phyloP scores from a whole-genome alignment of 1,139 yeast species.

The Waltiozyma sp. region DNA sequence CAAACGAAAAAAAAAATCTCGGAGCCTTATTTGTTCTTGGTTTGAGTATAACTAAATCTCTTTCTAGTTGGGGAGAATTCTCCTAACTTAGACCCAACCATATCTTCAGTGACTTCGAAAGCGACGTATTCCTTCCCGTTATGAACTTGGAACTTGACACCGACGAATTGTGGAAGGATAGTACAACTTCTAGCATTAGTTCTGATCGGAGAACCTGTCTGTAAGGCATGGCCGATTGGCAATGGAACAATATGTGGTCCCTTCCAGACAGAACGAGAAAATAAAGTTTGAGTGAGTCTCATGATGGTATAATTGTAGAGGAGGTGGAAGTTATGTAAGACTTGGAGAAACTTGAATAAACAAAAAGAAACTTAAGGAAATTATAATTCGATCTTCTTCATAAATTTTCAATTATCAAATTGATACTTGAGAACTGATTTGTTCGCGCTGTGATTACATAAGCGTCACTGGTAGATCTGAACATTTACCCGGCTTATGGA shows the following conservation, averaged over 20 bases:
- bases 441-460: too few relatives aligned
- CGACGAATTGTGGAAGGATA: constrained; percentile 89
- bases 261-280: constrained; percentile 73
- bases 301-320: constrained; percentile 22
- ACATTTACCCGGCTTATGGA: too few relatives aligned
- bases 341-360: too few relatives aligned
- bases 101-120: constrained; percentile 78
- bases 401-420: too few relatives aligned
- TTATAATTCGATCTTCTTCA: too few relatives aligned
- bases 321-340: background rate
- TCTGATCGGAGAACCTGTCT: constrained; percentile 75
- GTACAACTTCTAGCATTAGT: constrained; percentile 94
- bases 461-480: too few relatives aligned
- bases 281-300: constrained; percentile 45
- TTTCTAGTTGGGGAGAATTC: constrained; percentile 85
- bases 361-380: too few relatives aligned
- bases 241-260: constrained; percentile 91
- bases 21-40: constrained; percentile 23
- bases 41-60: constrained; percentile 73
- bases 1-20: background rate
- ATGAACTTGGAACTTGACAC: constrained; percentile 86
- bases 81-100: constrained; percentile 96
- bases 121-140: constrained; percentile 93
- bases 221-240: constrained; percentile 77
- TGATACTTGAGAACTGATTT: too few relatives aligned